Percentiles rank a stretch among this genome's conserved stretches.
Evolutionary conservation across 306 rosid species (phyloP).

Genomic region (Dalbergia cochinchinensis): DNA sequence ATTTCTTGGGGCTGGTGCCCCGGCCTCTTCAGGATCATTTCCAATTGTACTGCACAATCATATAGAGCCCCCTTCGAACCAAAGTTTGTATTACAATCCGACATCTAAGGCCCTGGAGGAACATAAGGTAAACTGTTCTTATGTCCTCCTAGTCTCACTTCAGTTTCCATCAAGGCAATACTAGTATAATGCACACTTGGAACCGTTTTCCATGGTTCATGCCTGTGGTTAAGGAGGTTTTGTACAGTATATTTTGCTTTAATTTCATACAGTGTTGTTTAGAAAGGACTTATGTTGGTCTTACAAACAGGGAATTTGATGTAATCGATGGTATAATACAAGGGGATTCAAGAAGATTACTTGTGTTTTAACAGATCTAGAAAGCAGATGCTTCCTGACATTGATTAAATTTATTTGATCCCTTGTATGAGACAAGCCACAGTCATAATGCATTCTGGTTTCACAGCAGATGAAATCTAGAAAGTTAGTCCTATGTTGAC

Average conservation of each 20-base stretch:
- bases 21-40: conserved; percentile 42
- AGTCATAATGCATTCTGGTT: not conserved
- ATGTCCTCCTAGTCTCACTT: not conserved
- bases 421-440: not conserved
- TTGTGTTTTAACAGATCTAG: conserved; percentile 14
- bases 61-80: conserved; percentile 87
- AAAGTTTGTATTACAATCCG: conserved; percentile 52
- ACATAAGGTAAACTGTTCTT: conserved; percentile 45
- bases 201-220: not conserved
- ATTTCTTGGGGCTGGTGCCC: conserved; percentile 42
- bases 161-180: no score
- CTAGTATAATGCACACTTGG: not conserved
- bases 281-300: not conserved
- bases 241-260: conserved; percentile 14
- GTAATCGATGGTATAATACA: conserved; percentile 6
- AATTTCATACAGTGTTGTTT: not conserved
- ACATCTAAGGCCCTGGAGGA: conserved; percentile 44
- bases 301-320: not conserved
- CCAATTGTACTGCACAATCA: conserved; percentile 48
- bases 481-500: not conserved
- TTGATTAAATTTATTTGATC: not conserved
- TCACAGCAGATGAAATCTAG: not conserved
- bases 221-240: not conserved
- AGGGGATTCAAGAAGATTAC: not conserved
- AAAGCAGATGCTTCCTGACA: conserved; percentile 16